These are phyloP conservation scores for Pharus latifolius DNA, from an alignment of 176 grass and related monocot species.

Conservation along the genomic window DNA sequence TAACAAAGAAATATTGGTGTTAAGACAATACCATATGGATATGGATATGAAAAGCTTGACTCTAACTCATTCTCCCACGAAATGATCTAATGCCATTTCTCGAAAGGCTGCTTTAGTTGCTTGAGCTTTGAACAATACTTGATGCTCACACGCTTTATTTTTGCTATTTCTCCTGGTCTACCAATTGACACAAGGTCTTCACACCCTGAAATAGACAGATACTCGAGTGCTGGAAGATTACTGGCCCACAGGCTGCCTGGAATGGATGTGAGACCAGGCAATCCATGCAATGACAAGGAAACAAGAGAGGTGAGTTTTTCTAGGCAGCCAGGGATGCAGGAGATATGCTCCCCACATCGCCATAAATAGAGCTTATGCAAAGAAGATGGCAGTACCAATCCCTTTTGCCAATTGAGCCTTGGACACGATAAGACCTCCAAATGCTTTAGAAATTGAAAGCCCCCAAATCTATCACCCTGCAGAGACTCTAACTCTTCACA, in stretches of 20 bases:
- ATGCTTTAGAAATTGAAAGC: neutral
- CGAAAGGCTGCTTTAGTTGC: neutral
- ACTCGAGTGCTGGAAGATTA: neutral
- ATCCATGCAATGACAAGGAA: too few relatives aligned
- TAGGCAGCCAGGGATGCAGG: too few relatives aligned
- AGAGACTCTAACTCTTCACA: neutral
- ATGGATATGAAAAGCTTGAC: too few relatives aligned
- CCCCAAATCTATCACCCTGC: neutral
- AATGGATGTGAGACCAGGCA: accelerated
- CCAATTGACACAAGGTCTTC: neutral
- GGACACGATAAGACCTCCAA: neutral
- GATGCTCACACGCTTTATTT: neutral
- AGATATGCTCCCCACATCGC: accelerated
- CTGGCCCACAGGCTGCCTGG: neutral
- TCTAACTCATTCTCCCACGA: too few relatives aligned
- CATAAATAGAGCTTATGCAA: neutral
- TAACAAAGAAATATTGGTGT: too few relatives aligned
- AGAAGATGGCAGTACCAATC: neutral
- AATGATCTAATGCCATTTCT: too few relatives aligned
- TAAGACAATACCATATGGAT: too few relatives aligned
- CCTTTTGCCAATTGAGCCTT: neutral
- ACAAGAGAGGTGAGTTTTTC: too few relatives aligned
- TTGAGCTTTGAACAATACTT: accelerated
- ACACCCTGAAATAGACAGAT: accelerated
- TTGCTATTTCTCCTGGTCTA: neutral